Percentiles rank a stretch among this genome's conserved stretches.
phyloP scores from a whole-genome alignment of 75 land plant genomes.

The Chamaecyparis obtusa region DNA sequence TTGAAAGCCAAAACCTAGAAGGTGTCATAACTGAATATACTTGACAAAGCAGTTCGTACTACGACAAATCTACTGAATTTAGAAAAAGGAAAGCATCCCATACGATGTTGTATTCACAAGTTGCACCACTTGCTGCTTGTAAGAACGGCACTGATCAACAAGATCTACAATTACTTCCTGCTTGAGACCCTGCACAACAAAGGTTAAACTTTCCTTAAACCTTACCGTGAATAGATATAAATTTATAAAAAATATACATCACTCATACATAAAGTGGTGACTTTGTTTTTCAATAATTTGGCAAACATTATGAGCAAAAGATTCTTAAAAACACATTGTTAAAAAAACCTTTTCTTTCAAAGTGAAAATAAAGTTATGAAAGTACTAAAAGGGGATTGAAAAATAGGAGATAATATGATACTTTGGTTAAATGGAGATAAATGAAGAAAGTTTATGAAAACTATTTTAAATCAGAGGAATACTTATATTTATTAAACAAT shows the following conservation, averaged over 20 bases:
- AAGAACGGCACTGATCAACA: conserved; percentile 90
- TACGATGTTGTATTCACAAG: conserved; percentile 96
- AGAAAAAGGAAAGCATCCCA: conserved; percentile 13
- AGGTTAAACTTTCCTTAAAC: background rate
- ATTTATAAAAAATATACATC: background rate
- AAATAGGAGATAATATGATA: too few species aligned
- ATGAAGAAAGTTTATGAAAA: too few species aligned
- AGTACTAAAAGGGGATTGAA: too few species aligned
- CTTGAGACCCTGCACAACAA: conserved; percentile 61
- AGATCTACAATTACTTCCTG: conserved; percentile 96
- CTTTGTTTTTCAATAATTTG: background rate
- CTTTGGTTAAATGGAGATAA: too few species aligned
- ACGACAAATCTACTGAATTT: background rate
- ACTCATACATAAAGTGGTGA: background rate
- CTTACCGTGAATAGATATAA: background rate
- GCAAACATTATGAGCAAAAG: background rate
- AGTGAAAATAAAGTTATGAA: too few species aligned
- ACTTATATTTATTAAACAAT: too few species aligned
- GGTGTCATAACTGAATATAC: background rate
- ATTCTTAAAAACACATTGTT: background rate
- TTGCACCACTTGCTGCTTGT: conserved; percentile 89
- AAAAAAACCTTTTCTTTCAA: too few species aligned
- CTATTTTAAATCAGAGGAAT: too few species aligned
- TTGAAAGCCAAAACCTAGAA: background rate
- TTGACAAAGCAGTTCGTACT: background rate